These are phyloP conservation scores for Tylopilus felleus DNA, from an alignment of 768 basidiomycete genomes.

Conservation along the genomic window DNA sequence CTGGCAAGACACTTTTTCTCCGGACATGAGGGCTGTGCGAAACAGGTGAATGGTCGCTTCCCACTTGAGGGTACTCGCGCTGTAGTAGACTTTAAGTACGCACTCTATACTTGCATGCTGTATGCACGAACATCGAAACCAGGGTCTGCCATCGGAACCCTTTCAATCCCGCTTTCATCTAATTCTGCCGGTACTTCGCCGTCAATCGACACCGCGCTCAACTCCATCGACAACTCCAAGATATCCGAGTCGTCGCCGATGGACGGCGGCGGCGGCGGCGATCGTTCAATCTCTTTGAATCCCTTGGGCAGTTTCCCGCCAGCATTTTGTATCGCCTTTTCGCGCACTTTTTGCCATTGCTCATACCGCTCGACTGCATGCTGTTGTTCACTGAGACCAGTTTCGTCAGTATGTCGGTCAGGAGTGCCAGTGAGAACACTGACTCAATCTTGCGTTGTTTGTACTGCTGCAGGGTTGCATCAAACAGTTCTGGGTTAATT, in stretches of 20 bases:
- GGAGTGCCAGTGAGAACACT: conserved; percentile 33
- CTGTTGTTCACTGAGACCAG: conserved; percentile 70
- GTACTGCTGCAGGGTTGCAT: conserved; percentile 90
- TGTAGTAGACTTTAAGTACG: conserved; percentile 32
- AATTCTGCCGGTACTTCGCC: conserved; percentile 57
- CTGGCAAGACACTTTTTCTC: conserved; percentile 92
- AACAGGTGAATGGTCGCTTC: conserved; percentile 55
- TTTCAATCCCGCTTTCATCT: conserved; percentile 79
- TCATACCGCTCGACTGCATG: conserved; percentile 82
- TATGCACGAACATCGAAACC: conserved; percentile 69
- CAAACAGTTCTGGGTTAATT: conserved; percentile 95
- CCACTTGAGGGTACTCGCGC: conserved; percentile 67
- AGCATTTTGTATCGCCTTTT: conserved; percentile 69
- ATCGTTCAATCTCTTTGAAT: conserved; percentile 63
- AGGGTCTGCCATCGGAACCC: conserved; percentile 91
- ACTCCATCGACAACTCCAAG: conserved; percentile 83
- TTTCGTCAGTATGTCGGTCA: conserved; percentile 2
- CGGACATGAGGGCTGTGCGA: conserved; percentile 77
- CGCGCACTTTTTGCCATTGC: conserved; percentile 84
- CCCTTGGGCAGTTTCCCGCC: conserved; percentile 69
- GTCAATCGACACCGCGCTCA: conserved; percentile 81
- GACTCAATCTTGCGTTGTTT: conserved; percentile 84
- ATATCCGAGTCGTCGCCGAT: conserved; percentile 82
- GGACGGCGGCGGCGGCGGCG: conserved; percentile 75
- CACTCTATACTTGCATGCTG: conserved; percentile 8